Evolutionary conservation across 352 stramenopile genomes (phyloP).

Genomic region (Phytophthora crassamura): DNA sequence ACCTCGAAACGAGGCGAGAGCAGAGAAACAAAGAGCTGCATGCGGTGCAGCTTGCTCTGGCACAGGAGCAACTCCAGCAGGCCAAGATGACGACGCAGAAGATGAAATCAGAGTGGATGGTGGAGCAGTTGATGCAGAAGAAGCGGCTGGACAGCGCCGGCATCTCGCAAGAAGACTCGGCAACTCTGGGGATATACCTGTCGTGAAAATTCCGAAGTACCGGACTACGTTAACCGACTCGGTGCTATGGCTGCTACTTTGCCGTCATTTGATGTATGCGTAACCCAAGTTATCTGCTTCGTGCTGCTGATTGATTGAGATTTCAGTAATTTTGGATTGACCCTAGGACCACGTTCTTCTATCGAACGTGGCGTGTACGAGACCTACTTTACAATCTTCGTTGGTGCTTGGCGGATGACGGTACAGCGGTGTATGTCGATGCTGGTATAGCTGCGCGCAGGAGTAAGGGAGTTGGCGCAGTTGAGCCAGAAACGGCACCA

Average conservation of each 20-base stretch:
- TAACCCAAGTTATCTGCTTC: constrained; percentile 18
- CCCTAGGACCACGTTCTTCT: constrained; percentile 10
- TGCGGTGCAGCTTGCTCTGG: constrained; percentile 52
- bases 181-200: constrained; percentile 36
- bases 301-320: not conserved
- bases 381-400: constrained; percentile 33
- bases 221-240: constrained; percentile 30
- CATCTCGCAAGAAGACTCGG: constrained; percentile 46
- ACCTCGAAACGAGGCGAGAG: constrained; percentile 56
- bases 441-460: constrained; percentile 22
- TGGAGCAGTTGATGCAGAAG: constrained; percentile 64
- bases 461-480: constrained; percentile 20
- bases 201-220: constrained; percentile 26
- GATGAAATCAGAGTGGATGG: constrained; percentile 56
- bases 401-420: constrained; percentile 39
- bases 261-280: constrained; percentile 19
- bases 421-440: constrained; percentile 52
- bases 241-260: not conserved
- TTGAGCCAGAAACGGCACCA: constrained; percentile 2
- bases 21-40: constrained; percentile 47
- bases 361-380: not conserved
- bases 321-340: not conserved
- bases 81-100: constrained; percentile 56
- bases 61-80: constrained; percentile 62
- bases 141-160: constrained; percentile 54